A percentile compares a stretch with the other conserved stretches of the same genome.
Conservation (phyloP, 208 protist species). For the Naegleria gruberi region DNA sequence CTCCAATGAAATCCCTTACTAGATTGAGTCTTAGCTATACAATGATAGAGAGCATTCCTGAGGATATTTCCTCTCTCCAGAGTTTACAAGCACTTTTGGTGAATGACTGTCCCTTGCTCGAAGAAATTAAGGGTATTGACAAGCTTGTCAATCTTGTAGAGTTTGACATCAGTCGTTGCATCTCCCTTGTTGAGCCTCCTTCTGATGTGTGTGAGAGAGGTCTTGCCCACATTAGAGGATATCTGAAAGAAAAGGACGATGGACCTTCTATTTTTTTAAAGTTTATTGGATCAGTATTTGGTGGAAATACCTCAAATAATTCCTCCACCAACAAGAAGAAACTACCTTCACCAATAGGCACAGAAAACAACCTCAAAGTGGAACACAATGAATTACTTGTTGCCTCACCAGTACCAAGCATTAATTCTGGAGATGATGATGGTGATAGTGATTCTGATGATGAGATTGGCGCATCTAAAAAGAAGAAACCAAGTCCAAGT, state of each 20-base stretch:
- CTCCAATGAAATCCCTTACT: neutral
- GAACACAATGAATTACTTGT: neutral
- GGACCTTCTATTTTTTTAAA: neutral
- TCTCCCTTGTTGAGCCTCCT: neutral
- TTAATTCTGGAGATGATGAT: neutral
- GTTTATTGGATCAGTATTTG: neutral
- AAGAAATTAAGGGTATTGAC: neutral
- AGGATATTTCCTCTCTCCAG: neutral
- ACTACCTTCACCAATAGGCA: neutral
- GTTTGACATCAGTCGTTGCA: neutral
- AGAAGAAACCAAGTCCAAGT: neutral
- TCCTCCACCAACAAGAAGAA: neutral
- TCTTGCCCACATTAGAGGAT: neutral
- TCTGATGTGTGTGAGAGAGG: neutral
- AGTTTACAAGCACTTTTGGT: neutral
- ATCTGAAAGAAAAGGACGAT: neutral
- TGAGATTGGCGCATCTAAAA: neutral
- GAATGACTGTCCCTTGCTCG: neutral
- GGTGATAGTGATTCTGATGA: neutral
- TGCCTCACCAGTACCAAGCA: neutral
- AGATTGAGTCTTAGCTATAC: neutral
- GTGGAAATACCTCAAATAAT: neutral
- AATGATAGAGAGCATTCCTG: neutral
- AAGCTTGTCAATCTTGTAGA: neutral
- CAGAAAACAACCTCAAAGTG: neutral